Evolutionary conservation across 768 basidiomycete genomes (phyloP), one percentile per base, ranked within the genome.

Genomic region (Cystobasidiopsis lactophilus): DNA sequence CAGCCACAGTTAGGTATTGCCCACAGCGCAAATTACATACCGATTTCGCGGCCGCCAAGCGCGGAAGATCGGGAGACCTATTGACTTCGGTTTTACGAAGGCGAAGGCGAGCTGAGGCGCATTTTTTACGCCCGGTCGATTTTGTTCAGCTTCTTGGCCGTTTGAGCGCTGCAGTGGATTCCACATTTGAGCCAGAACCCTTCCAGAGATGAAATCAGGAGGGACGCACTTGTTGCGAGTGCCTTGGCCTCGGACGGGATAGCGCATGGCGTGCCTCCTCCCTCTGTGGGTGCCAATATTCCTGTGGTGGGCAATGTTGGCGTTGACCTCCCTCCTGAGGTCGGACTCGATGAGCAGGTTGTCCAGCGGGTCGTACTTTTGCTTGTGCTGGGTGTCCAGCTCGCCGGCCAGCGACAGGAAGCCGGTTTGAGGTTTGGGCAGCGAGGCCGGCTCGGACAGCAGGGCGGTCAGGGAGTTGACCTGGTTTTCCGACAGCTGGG

Each of bases 281-380:
- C 93, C 93, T 48, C 85, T 77, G 67, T 91, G 89, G 59, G 81
- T 85, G 45, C 91, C 91, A 67, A 96, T 86, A 74, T 81, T 81
- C 56, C 85, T 72, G 67, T 88, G 78, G 69, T 93, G 88, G 4
- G 76, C 78, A 65, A 98, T 89, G 65, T 95, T 88, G 66, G 85
- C 85, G 69, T 78, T 75, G 61, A 89, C 73, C 65, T 78, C 74
- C 61, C 81, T 75, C 66, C 73, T 75, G 63, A 89, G 69, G 66
- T 95, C 93, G 19, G 80, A 75, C 70, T 95, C 91, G 55, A 93
- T 80, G 70, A 77, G 79, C 58, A 95, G 65, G 43, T 74, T 73
- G 62, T 75, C 75, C 59, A 95, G 69, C 0, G 75, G 73, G 66
- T 93, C 88, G 13, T 51, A 40, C 26, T 48, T 45, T 7, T 7